Percentiles rank a stretch among this genome's conserved stretches.
Conservation (phyloP, 306 rosid species). For the Medicago truncatula region MtrunA17r5.0-ANR NC_053048.1:52913501-52914000, state of each 20-base stretch:
- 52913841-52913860: neutral
- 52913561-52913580: neutral
- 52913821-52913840: neutral
- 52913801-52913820: neutral
- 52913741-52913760: too few relatives aligned
- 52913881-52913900: neutral
- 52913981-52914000: neutral
- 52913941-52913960: neutral
- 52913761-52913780: too few relatives aligned
- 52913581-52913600: neutral
- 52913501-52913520: neutral
- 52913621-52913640: too few relatives aligned
- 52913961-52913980: neutral
- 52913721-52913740: too few relatives aligned
- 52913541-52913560: neutral
- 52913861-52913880: neutral
- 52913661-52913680: too few relatives aligned
- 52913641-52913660: too few relatives aligned
- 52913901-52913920: neutral
- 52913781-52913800: neutral
- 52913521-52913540: neutral
- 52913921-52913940: neutral
- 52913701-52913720: too few relatives aligned
- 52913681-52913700: too few relatives aligned
- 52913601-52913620: too few relatives aligned